These are phyloP conservation scores for Noccaea bulbosa DNA, from an alignment of 345 rosid genomes.

Conservation along the genomic window DNA sequence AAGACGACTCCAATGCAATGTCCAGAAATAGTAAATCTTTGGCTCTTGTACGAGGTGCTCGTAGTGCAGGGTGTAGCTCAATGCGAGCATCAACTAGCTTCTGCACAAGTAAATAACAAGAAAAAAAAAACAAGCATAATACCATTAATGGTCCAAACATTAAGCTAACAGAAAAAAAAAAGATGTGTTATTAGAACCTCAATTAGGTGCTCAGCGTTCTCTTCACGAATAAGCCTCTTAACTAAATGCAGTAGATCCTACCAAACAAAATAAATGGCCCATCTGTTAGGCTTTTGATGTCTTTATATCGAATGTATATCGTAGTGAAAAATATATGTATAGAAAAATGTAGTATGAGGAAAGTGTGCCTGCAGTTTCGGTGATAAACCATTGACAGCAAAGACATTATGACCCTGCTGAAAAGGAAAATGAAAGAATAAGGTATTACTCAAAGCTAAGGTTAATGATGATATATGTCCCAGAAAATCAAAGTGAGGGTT, in stretches of 20 bases:
- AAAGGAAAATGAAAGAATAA: conserved; percentile 39
- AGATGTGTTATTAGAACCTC: conserved; percentile 58
- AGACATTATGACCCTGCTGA: conserved; percentile 92
- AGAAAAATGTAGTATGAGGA: conserved; percentile 12
- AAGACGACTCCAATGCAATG: conserved; percentile 86
- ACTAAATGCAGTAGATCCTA: conserved; percentile 77
- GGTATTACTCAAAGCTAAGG: conserved; percentile 4
- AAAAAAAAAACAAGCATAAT: not conserved
- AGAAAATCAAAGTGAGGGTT: conserved; percentile 6
- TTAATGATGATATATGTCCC: conserved; percentile 21
- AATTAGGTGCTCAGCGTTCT: conserved; percentile 65
- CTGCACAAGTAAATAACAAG: conserved; percentile 43
- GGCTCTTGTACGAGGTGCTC: conserved; percentile 65
- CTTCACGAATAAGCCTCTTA: conserved; percentile 73
- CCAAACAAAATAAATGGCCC: conserved; percentile 5
- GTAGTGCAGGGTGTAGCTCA: conserved; percentile 75
- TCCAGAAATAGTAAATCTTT: conserved; percentile 91
- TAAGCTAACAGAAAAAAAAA: not conserved
- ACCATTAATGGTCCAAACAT: not conserved
- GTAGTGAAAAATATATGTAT: conserved; percentile 6
- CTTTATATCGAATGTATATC: not conserved
- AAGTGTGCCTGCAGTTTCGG: conserved; percentile 42
- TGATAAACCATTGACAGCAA: conserved; percentile 53
- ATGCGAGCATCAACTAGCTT: conserved; percentile 92
- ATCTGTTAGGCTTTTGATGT: conserved; percentile 15